Evolutionary conservation across 371 early-diverging fungal species (phyloP), one percentile per base, ranked within the genome.

Genomic region (Mortierella sp.): DNA sequence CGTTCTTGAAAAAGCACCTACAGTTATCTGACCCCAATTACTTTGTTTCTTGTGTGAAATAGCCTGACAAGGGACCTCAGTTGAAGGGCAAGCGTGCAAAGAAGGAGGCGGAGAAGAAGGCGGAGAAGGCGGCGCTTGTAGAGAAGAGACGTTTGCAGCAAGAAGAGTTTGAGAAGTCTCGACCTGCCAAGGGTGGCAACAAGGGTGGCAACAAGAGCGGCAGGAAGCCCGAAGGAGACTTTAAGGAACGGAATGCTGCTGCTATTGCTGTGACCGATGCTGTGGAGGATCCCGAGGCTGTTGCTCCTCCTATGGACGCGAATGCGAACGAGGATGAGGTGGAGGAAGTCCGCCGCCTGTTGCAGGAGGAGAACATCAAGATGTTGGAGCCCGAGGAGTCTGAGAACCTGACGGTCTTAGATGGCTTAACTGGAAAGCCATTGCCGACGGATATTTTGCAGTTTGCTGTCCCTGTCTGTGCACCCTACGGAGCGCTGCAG

Each of bases 401-500:
- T 83, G 91, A 92, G 35, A 93, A 92, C 65, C 80, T 94, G 72
- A 90, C 92, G 12, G 90, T 93, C 11, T 88, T 98, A 71, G 98
- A 98, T 88, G 91, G 91, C 8, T 88, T 99, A 65, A 97, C 96
- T 5, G 93, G 95, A 4, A 89, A 91, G 49, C 98, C 97, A 7
- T 79, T 92, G 60, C 90, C 93, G 0, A 93, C 94, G n/a, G 99
- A 99, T 88, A 93, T 92, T 51, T 79, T 98, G 24, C 91, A 94
- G 72, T 96, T 93, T 89, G 97, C 97, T n/a, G 91, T 99, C 29
- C 97, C 99, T 1, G 96, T 99, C 3, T 97, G 98, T 83, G 99
- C 99, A 5, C 99, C 99, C 0, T 99, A 98, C 88, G 83, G 89
- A 6, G 91, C 97, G 1, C 88, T 99, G 24, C 93, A 95, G 38